Percentiles rank a stretch among this genome's conserved stretches.
These are phyloP conservation scores for Neurospora discreta DNA, from an alignment of 495 filamentous ascomycete genomes.

Conservation along the genomic window DNA sequence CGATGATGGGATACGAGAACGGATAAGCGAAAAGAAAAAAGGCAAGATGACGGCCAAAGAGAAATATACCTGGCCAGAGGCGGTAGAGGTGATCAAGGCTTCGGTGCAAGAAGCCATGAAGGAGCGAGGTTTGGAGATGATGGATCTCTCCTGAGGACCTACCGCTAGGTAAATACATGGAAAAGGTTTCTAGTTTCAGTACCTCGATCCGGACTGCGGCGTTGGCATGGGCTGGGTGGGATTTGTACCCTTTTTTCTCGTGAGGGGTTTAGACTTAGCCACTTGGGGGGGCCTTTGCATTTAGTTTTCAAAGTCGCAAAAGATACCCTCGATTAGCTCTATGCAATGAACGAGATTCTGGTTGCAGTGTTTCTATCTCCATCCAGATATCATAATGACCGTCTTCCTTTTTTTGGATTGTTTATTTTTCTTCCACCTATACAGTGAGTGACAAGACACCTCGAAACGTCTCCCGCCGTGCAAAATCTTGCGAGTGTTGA, in stretches of 20 bases:
- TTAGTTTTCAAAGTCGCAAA: background rate
- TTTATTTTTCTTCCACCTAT: background rate
- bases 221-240: background rate
- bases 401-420: no score
- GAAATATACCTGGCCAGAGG: conserved; percentile 26
- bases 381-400: background rate
- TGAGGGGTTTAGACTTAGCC: no score
- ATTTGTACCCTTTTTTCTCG: background rate
- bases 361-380: background rate
- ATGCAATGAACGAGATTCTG: background rate
- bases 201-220: background rate
- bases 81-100: conserved; percentile 42
- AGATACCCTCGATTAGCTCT: background rate
- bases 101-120: conserved; percentile 49
- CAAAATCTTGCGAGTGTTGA: no score
- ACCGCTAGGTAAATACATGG: background rate
- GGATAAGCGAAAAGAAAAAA: background rate
- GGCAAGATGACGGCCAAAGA: background rate
- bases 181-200: background rate
- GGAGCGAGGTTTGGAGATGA: conserved; percentile 50
- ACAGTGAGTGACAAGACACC: background rate
- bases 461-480: no score
- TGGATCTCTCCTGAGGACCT: conserved; percentile 38
- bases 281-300: no score
- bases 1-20: background rate